These are phyloP conservation scores for Microbotryum scabiosae DNA, from an alignment of 1,284 basidiomycete species.

Conservation along the genomic window DNA sequence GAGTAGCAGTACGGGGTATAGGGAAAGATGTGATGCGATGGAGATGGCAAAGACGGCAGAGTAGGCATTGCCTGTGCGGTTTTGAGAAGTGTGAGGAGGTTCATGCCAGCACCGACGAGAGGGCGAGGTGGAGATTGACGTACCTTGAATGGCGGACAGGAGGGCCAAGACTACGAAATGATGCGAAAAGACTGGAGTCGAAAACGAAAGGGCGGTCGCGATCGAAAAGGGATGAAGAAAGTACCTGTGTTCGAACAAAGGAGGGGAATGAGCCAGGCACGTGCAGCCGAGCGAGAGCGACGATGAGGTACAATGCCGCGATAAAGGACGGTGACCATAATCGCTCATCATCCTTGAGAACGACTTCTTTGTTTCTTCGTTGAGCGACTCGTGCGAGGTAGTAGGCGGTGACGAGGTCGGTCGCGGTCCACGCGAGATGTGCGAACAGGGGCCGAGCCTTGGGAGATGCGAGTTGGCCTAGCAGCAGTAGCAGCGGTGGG, in stretches of 20 bases:
- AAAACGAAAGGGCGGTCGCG: conserved; percentile 65
- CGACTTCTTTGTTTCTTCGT: conserved; percentile 6
- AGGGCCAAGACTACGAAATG: conserved; percentile 57
- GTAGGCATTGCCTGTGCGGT: conserved; percentile 13
- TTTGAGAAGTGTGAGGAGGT: conserved; percentile 8
- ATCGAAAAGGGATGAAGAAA: conserved; percentile 82
- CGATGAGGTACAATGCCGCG: conserved; percentile 52
- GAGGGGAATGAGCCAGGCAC: conserved; percentile 6
- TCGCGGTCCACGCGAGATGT: conserved; percentile 72
- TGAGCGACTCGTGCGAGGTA: conserved; percentile 55
- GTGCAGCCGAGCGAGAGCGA: not conserved
- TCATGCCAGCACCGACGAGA: conserved; percentile 21
- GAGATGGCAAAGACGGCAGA: conserved; percentile 58
- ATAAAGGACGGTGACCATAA: conserved; percentile 52
- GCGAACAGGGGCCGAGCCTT: conserved; percentile 43
- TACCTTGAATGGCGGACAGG: conserved; percentile 64
- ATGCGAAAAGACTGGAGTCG: conserved; percentile 72
- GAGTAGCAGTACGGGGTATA: conserved; percentile 62
- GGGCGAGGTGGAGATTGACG: conserved; percentile 23
- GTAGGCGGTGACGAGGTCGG: conserved; percentile 59
- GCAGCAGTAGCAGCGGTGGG: conserved; percentile 44
- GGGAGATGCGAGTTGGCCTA: conserved; percentile 15
- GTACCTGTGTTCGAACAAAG: conserved; percentile 49
- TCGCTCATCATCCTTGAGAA: conserved; percentile 37
- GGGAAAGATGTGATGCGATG: conserved; percentile 58